phyloP scores from a whole-genome alignment of 495 filamentous ascomycete species.

The Talaromyces trachyspermus region DNA sequence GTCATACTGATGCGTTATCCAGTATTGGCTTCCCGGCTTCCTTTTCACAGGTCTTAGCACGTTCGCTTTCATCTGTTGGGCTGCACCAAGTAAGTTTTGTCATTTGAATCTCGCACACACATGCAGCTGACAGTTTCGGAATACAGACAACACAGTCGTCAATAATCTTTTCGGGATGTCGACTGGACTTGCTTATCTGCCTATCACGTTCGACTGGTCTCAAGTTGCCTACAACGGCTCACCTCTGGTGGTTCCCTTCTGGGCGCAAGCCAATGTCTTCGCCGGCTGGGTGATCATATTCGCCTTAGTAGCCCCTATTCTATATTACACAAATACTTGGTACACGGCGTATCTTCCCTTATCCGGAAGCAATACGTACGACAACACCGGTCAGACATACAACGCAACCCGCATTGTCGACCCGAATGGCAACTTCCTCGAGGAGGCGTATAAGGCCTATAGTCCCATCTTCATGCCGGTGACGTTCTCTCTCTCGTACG shows the following conservation, averaged over 20 bases:
- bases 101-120: not conserved
- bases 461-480: conserved; percentile 78
- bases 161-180: conserved; percentile 63
- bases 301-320: conserved; percentile 72
- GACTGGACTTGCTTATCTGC: conserved; percentile 79
- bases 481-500: conserved; percentile 76
- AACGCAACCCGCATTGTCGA: conserved; percentile 74
- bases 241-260: conserved; percentile 75
- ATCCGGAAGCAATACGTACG: conserved; percentile 63
- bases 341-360: conserved; percentile 75
- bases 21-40: conserved; percentile 76
- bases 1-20: not conserved
- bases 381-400: conserved; percentile 72
- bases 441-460: conserved; percentile 65
- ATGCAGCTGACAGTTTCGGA: conserved; percentile 14
- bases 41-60: conserved; percentile 82
- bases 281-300: conserved; percentile 74
- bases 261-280: conserved; percentile 83
- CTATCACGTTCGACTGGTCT: conserved; percentile 85
- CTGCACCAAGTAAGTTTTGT: conserved; percentile 71
- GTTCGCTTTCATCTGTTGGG: conserved; percentile 84
- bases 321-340: conserved; percentile 66
- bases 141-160: conserved; percentile 23
- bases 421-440: conserved; percentile 63
- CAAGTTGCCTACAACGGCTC: conserved; percentile 87